A percentile compares a stretch with the other conserved stretches of the same genome.
phyloP scores from a whole-genome alignment of 2,329 filamentous ascomycete species.

The Colletotrichum agaves region DNA sequence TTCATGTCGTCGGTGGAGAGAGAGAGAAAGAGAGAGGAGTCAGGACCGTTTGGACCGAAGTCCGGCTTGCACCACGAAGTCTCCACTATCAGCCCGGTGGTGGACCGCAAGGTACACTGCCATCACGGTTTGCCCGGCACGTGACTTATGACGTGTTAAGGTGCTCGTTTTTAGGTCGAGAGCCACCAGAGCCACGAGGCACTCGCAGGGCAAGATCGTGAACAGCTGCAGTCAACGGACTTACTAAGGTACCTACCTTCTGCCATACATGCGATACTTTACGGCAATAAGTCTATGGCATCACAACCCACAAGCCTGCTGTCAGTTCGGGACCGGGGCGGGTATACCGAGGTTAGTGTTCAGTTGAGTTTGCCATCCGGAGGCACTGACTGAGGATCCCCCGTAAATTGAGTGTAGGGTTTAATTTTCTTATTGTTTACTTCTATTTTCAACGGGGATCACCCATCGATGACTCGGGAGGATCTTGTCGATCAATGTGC shows the following conservation, averaged over 20 bases:
- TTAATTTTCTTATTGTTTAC: background rate
- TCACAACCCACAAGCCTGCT: background rate
- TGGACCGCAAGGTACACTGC: conserved; percentile 20
- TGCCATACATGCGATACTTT: background rate
- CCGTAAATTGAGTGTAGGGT: conserved; percentile 2
- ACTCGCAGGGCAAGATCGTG: background rate
- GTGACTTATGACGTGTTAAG: conserved; percentile 30
- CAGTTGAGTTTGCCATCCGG: conserved; percentile 12
- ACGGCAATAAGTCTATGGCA: background rate
- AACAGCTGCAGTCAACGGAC: conserved; percentile 25
- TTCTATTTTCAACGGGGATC: conserved; percentile 33
- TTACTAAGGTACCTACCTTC: conserved; percentile 4
- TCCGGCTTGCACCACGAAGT: conserved; percentile 7
- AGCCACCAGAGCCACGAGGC: conserved; percentile 1
- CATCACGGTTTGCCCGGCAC: background rate
- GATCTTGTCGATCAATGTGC: conserved; percentile 33
- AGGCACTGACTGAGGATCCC: conserved; percentile 3
- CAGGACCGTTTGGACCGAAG: conserved; percentile 17
- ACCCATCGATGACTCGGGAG: conserved; percentile 33
- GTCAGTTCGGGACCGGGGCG: background rate
- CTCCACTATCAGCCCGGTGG: conserved; percentile 7
- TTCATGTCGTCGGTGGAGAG: conserved; percentile 12
- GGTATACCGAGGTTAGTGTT: conserved; percentile 16
- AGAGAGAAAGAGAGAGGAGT: too few species aligned
- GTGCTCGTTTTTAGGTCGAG: background rate